These are phyloP conservation scores for Inosperma sp. DNA, from an alignment of 768 basidiomycete species.

Conservation along the genomic window DNA sequence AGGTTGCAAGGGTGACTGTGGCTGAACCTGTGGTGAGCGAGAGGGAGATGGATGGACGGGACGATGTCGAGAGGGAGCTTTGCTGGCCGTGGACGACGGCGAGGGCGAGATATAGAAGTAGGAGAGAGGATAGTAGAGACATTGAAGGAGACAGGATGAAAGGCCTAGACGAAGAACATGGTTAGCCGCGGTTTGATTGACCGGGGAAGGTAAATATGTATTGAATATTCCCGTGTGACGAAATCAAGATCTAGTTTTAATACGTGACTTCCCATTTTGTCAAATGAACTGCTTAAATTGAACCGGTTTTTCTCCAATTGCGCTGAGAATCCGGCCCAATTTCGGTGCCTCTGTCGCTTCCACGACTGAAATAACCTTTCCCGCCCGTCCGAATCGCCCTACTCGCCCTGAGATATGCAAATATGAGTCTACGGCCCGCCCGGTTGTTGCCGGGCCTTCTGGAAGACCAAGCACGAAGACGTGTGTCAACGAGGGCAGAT, in stretches of 20 bases:
- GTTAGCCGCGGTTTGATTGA: conserved; percentile 17
- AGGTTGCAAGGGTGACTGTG: conserved; percentile 48
- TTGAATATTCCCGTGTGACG: conserved; percentile 10
- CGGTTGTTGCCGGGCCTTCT: conserved; percentile 38
- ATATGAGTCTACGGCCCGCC: conserved; percentile 53
- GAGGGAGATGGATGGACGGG: conserved; percentile 41
- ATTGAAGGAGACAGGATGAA: conserved; percentile 7
- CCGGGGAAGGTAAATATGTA: background rate
- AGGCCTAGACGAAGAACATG: conserved; percentile 12
- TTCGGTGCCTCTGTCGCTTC: conserved; percentile 35
- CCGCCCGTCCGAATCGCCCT: conserved; percentile 63
- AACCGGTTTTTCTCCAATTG: conserved; percentile 42
- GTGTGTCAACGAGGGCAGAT: conserved; percentile 65
- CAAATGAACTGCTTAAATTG: conserved; percentile 52
- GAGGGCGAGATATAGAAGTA: conserved; percentile 14
- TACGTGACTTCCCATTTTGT: conserved; percentile 13
- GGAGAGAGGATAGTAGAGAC: conserved; percentile 21
- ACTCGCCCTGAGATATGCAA: conserved; percentile 70
- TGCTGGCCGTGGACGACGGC: conserved; percentile 21
- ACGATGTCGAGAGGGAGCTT: conserved; percentile 15
- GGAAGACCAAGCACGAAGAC: conserved; percentile 70
- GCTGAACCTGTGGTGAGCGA: conserved; percentile 46
- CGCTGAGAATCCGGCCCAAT: conserved; percentile 43
- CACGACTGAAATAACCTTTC: conserved; percentile 64
- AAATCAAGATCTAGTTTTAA: conserved; percentile 7